Evolutionary conservation across 2,329 filamentous ascomycete species (phyloP).

Genomic region (Claviceps humidiphila): DNA sequence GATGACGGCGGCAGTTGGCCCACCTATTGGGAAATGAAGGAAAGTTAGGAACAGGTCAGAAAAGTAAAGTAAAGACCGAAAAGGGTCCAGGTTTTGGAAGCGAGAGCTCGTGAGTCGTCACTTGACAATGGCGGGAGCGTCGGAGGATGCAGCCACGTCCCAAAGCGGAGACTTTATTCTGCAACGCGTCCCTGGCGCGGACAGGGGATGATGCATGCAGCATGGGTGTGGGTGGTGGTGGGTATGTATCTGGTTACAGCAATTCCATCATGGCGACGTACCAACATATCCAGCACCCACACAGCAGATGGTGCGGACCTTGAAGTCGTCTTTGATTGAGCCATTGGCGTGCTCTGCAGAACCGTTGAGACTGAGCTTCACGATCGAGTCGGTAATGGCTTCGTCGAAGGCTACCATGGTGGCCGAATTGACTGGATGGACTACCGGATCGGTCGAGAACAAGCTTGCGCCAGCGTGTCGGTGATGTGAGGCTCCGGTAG

Average conservation of each 20-base stretch:
- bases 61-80: background rate
- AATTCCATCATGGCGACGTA: conserved; percentile 28
- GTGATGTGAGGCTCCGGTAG: background rate
- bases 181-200: background rate
- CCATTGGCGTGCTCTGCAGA: conserved; percentile 17
- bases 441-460: background rate
- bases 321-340: conserved; percentile 14
- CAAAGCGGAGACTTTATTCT: background rate
- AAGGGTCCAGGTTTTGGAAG: background rate
- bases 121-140: background rate
- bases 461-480: background rate
- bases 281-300: conserved; percentile 66
- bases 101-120: background rate
- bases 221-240: background rate
- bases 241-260: background rate
- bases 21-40: conserved; percentile 32
- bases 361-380: conserved; percentile 21
- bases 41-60: background rate
- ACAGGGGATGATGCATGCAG: background rate
- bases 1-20: conserved; percentile 62
- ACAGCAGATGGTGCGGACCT: conserved; percentile 52
- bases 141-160: background rate
- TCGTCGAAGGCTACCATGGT: conserved; percentile 13
- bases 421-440: background rate
- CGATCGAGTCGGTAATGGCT: conserved; percentile 16